phyloP scores from a whole-genome alignment of 2,329 filamentous ascomycete genomes.

The Chaetothyriales sp. region DNA sequence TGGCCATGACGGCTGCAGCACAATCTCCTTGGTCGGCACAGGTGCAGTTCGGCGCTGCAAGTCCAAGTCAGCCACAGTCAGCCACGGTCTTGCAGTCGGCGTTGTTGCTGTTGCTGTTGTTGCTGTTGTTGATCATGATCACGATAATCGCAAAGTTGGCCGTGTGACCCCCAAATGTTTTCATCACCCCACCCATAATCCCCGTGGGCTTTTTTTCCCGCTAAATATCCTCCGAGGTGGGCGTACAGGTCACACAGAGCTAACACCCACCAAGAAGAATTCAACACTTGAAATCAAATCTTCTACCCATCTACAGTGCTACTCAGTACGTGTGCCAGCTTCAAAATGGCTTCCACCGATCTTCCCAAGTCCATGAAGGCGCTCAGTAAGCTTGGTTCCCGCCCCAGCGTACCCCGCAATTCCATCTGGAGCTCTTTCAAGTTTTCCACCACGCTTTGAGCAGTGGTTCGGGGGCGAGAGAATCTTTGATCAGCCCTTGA shows the following conservation, averaged over 20 bases:
- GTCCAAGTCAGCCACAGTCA: neutral
- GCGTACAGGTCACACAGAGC: neutral
- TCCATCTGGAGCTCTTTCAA: neutral
- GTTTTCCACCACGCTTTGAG: neutral
- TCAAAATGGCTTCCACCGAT: conserved; percentile 23
- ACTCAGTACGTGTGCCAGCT: neutral
- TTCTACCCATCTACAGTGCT: neutral
- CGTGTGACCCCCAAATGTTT: neutral
- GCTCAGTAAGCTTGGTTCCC: conserved; percentile 35
- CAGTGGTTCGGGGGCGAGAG: neutral
- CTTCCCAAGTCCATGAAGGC: conserved; percentile 48
- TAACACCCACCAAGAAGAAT: neutral
- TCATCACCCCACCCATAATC: neutral
- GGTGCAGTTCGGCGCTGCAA: too few species aligned
- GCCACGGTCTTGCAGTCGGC: neutral
- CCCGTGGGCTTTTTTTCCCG: neutral
- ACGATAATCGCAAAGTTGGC: neutral
- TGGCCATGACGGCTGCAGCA: too few species aligned
- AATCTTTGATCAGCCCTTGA: neutral
- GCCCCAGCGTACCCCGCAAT: neutral
- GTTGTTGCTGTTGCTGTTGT: neutral
- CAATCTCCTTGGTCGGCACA: neutral
- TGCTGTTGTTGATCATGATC: neutral
- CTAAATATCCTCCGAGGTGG: neutral
- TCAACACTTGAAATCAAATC: neutral